These are phyloP conservation scores for Fusarium transvaalense DNA, from an alignment of 2,329 filamentous ascomycete species.

Conservation along the genomic window DNA sequence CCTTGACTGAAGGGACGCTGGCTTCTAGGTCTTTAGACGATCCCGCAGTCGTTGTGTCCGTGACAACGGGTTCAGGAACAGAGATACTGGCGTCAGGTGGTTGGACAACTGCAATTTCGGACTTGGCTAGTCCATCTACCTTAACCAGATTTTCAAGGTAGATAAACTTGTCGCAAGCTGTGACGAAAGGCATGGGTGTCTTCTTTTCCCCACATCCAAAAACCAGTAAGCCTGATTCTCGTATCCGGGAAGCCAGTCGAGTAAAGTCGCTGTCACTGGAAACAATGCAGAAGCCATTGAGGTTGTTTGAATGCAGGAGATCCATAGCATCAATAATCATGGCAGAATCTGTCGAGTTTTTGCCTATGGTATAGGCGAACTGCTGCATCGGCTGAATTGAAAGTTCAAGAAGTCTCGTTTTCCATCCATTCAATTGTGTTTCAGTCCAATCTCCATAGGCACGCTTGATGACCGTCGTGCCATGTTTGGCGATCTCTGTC, in stretches of 20 bases:
- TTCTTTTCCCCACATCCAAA: constrained; percentile 53
- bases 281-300: constrained; percentile 53
- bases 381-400: constrained; percentile 55
- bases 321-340: constrained; percentile 57
- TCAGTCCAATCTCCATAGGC: constrained; percentile 55
- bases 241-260: constrained; percentile 52
- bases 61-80: not conserved
- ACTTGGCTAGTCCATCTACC: not conserved
- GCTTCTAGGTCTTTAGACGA: too few relatives aligned
- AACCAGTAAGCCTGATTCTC: constrained; percentile 39
- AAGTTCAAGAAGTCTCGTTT: constrained; percentile 48
- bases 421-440: constrained; percentile 48
- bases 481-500: constrained; percentile 52
- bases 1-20: rapidly evolving
- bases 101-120: not conserved
- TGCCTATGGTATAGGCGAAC: constrained; percentile 53
- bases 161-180: constrained; percentile 53
- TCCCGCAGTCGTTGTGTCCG: not conserved
- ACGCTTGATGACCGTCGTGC: constrained; percentile 49
- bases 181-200: constrained; percentile 51
- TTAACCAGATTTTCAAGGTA: constrained; percentile 45
- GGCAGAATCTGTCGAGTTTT: constrained; percentile 53
- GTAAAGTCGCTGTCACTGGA: constrained; percentile 56
- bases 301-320: constrained; percentile 50
- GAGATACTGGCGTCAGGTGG: not conserved